phyloP scores from a whole-genome alignment of 2,329 filamentous ascomycete genomes.

The Emericellopsis atlantica region DNA sequence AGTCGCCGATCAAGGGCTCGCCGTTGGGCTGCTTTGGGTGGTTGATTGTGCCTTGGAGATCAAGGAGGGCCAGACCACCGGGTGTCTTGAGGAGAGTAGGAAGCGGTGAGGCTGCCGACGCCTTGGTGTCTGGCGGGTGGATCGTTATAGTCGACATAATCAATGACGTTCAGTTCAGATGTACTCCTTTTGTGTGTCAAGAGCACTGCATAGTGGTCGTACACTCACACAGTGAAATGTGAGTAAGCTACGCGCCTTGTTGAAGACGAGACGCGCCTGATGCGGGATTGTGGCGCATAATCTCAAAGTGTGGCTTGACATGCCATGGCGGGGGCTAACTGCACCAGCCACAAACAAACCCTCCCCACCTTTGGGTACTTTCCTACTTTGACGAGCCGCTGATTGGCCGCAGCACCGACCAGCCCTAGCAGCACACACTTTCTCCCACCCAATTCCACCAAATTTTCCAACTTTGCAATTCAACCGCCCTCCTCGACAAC shows the following conservation, averaged over 20 bases:
- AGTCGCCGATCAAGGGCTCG: slow-evolving; percentile 11
- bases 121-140: slow-evolving; percentile 21
- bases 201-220: too few relatives aligned
- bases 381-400: slow-evolving; percentile 2
- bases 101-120: slow-evolving; percentile 40
- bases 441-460: slow-evolving; percentile 16
- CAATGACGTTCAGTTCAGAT: not conserved
- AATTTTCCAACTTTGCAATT: slow-evolving; percentile 13
- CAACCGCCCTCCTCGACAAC: slow-evolving; percentile 9
- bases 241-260: too few relatives aligned
- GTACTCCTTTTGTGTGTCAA: too few relatives aligned
- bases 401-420: slow-evolving; percentile 17
- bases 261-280: not conserved
- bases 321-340: not conserved
- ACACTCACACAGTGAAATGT: too few relatives aligned
- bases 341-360: not conserved
- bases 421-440: slow-evolving; percentile 31
- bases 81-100: slow-evolving; percentile 81
- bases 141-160: slow-evolving; percentile 24
- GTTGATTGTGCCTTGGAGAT: slow-evolving; percentile 87
- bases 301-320: not conserved
- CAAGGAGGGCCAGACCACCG: slow-evolving; percentile 75
- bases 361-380: slow-evolving; percentile 1
- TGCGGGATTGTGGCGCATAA: not conserved
- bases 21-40: slow-evolving; percentile 36